Evolutionary conservation across 139 green algal genomes (phyloP), one percentile per base, ranked within the genome.

Genomic region (Picochlorum sp.): DNA sequence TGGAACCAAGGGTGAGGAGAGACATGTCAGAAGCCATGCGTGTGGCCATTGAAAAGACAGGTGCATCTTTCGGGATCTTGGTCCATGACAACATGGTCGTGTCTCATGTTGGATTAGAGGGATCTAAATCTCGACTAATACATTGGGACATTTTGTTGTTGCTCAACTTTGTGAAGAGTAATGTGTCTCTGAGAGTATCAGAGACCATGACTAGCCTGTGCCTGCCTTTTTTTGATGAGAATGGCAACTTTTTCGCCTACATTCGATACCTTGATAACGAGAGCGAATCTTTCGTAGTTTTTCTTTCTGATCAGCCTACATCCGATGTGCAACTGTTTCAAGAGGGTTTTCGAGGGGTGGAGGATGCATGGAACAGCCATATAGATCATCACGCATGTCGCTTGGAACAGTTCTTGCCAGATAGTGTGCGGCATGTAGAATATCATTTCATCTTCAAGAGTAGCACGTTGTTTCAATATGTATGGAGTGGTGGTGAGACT

Each of bases 171-270:
- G 62, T 95, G 31, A 64, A 60, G 0, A 76, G 77, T 63, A 91
- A 77, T 50, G 64, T 71, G 11, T 72, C 56, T 6, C 81, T 90
- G 41, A 69, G 71, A 47, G 73, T 77, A 24, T 67, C 63, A 21
- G 70, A 92, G 61, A 75, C 72, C 11, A 90, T 95, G 62, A 81
- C 77, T 0, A 88, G 87, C 1, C 58, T 96, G 4, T 96, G 89
- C 72, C 70, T 96, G 18, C 88, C 88, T 1, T 65, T 73, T 66
- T 91, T 80, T 83, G 88, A 94, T 75, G 45, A 82, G 1, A 59
- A 73, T 23, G 85, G 81, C 23, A 90, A 92, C 71, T 71, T 95
- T 50, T 85, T 95, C 57, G 86, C 89, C 4, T 91, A 92, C 55
- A 80, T 95, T 14, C 21, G 67, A 45, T 88, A 81, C 75, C 23